Percentiles rank a stretch among this genome's conserved stretches.
These are phyloP conservation scores for Teratosphaeria zuluensis DNA, from an alignment of 2,329 filamentous ascomycete species.

Conservation along the genomic window DNA sequence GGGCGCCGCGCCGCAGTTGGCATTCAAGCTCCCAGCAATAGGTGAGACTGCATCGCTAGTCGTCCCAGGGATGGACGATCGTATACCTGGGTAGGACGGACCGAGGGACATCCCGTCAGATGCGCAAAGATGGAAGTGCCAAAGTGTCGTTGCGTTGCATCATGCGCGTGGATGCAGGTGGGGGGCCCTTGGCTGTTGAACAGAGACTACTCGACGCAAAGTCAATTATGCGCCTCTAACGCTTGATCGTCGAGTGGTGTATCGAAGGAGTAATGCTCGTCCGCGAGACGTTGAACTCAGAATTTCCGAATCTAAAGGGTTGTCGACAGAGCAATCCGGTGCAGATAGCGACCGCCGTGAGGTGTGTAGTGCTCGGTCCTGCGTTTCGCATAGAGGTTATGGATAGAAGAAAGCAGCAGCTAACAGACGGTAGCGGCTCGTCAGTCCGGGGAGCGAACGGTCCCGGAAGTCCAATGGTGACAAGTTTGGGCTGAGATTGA, in stretches of 20 bases:
- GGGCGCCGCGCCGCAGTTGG: conserved; percentile 1
- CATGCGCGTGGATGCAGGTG: neutral
- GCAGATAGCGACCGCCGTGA: neutral
- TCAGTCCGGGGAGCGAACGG: neutral
- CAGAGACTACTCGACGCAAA: neutral
- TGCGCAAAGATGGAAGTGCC: neutral
- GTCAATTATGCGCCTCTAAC: neutral
- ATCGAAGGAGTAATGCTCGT: neutral
- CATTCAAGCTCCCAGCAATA: neutral
- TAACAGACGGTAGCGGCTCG: neutral
- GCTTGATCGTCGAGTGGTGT: neutral
- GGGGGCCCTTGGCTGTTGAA: neutral
- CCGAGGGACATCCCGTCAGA: neutral
- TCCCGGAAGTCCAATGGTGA: neutral
- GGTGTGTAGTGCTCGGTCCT: neutral
- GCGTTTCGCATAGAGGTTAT: neutral
- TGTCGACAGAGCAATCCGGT: neutral
- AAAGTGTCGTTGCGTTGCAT: neutral
- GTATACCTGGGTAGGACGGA: neutral
- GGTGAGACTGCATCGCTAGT: conserved; percentile 1
- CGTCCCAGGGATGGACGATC: neutral
- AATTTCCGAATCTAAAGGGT: neutral
- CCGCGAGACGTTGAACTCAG: neutral
- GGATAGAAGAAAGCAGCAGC: neutral
- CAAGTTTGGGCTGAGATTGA: neutral